These are phyloP conservation scores for Claviceps maximensis DNA, from an alignment of 2,329 filamentous ascomycete species.

Conservation along the genomic window DNA sequence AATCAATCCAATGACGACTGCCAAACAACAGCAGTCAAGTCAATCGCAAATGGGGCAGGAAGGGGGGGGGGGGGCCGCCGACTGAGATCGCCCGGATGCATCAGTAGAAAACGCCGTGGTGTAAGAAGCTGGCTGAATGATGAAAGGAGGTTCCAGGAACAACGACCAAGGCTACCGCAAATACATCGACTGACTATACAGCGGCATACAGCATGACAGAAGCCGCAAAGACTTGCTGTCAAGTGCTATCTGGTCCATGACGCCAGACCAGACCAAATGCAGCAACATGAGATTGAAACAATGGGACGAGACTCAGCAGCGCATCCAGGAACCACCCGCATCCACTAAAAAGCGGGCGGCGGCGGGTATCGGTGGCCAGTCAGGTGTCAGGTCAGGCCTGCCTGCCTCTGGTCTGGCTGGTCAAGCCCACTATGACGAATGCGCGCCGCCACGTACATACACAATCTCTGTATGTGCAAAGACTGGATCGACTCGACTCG, in stretches of 20 bases:
- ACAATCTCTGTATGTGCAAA: no score
- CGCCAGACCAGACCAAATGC: neutral
- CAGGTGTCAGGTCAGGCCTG: no score
- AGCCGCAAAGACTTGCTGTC: no score
- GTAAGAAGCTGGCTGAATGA: no score
- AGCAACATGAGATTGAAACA: neutral
- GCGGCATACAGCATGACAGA: no score
- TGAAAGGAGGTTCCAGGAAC: no score
- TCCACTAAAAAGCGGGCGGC: neutral
- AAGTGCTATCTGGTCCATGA: no score
- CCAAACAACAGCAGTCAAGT: neutral
- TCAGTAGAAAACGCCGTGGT: neutral
- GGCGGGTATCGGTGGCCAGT: neutral
- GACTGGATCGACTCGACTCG: no score
- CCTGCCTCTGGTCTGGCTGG: no score
- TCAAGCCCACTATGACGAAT: neutral
- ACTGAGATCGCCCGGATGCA: neutral
- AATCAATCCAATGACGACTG: neutral
- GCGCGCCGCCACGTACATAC: no score
- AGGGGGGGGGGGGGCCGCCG: neutral
- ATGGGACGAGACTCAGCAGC: neutral
- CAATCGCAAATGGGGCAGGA: neutral
- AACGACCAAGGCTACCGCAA: no score
- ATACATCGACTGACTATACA: no score
- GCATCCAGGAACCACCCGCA: neutral